Evolutionary conservation across 257 asterid species (phyloP).

Genomic region (Przewalskia tangutica): DNA sequence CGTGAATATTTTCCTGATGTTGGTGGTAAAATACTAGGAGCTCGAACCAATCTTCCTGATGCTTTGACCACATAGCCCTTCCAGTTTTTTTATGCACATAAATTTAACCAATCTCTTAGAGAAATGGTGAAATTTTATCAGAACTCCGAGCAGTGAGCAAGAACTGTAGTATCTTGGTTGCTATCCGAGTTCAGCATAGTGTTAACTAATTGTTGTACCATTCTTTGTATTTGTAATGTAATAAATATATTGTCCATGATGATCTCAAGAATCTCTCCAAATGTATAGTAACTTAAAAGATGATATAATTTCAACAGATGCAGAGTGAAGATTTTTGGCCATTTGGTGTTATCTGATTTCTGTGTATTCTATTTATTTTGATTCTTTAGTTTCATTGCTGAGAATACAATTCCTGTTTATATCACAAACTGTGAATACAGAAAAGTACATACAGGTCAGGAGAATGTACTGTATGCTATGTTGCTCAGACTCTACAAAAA

Average conservation of each 20-base stretch:
- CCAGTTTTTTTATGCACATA: not conserved
- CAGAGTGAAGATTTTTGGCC: not conserved
- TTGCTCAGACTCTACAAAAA: not conserved
- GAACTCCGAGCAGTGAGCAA: not conserved
- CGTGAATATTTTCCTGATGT: constrained; percentile 59
- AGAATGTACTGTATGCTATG: not conserved
- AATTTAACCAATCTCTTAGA: not conserved
- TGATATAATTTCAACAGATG: not conserved
- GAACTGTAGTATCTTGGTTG: not conserved
- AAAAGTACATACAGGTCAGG: not conserved
- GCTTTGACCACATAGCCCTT: constrained; percentile 63
- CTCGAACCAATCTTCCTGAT: constrained; percentile 67
- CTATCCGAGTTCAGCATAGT: not conserved
- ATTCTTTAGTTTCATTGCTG: not conserved
- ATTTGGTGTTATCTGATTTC: not conserved
- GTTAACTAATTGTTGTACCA: not conserved
- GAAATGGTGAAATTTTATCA: not conserved
- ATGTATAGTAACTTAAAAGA: not conserved
- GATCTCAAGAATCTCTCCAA: not conserved
- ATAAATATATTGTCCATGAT: not conserved
- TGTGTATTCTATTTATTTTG: not conserved
- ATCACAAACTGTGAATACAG: not conserved
- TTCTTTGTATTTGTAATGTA: not conserved
- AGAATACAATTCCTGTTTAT: not conserved
- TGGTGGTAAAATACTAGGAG: constrained; percentile 70